These are phyloP conservation scores for Chaetomium sp. DNA, from an alignment of 2,329 filamentous ascomycete species.

Conservation along the genomic window DNA sequence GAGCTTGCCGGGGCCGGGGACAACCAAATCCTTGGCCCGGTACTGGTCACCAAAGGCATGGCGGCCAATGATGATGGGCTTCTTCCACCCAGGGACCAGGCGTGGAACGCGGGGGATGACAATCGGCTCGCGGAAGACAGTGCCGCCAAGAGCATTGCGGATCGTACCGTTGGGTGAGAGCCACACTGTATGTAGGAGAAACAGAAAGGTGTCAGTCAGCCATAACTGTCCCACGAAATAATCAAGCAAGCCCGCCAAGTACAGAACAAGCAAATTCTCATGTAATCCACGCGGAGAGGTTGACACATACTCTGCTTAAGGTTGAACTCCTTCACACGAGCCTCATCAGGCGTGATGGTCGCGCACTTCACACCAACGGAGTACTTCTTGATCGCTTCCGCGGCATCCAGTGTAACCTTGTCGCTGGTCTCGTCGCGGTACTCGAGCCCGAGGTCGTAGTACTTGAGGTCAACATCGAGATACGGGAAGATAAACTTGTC, in stretches of 20 bases:
- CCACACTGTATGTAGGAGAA: conserved; percentile 63
- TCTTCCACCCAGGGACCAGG: conserved; percentile 94
- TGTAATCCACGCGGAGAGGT: background rate
- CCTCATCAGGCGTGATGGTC: conserved; percentile 97
- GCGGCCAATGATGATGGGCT: conserved; percentile 97
- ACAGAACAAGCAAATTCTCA: no score
- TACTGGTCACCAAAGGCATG: conserved; percentile 99
- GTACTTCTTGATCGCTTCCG: conserved; percentile 98
- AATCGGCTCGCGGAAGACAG: conserved; percentile 98
- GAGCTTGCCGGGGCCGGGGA: conserved; percentile 76
- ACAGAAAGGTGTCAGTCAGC: conserved; percentile 8
- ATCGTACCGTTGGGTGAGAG: conserved; percentile 92
- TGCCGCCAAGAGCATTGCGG: conserved; percentile 73
- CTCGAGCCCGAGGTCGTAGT: conserved; percentile 88
- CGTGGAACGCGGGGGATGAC: conserved; percentile 90
- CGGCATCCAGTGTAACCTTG: conserved; percentile 89
- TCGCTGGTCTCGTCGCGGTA: conserved; percentile 96
- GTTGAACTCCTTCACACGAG: conserved; percentile 93
- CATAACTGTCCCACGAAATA: background rate
- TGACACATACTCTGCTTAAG: conserved; percentile 80
- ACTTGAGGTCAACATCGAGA: conserved; percentile 96
- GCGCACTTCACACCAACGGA: conserved; percentile 98
- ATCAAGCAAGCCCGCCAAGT: background rate
- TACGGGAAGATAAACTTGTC: conserved; percentile 97
- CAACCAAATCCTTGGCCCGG: conserved; percentile 86